phyloP scores from a whole-genome alignment of 2,329 filamentous ascomycete species.

The Rutstroemia sp. region DNA sequence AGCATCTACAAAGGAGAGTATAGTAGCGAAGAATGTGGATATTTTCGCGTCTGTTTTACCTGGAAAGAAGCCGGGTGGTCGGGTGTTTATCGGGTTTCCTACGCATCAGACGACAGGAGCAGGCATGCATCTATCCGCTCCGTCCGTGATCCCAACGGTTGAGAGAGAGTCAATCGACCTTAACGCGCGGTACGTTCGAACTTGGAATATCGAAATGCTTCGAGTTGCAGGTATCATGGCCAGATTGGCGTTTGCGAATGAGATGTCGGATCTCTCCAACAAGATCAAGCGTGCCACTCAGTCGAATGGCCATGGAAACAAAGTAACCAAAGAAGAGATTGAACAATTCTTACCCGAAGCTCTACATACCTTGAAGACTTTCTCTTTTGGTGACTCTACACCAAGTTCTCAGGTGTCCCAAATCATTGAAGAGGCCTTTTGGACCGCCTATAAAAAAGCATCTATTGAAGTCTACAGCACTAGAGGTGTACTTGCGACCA shows the following conservation, averaged over 20 bases:
- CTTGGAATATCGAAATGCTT: constrained; percentile 92
- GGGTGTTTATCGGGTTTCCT: constrained; percentile 95
- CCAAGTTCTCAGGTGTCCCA: constrained; percentile 77
- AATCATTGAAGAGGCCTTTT: constrained; percentile 91
- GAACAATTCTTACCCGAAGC: constrained; percentile 67
- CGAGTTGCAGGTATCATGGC: constrained; percentile 85
- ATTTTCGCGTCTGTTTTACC: constrained; percentile 89
- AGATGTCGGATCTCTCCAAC: constrained; percentile 69
- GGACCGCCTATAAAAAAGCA: constrained; percentile 78
- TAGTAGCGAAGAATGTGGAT: constrained; percentile 55
- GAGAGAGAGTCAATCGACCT: constrained; percentile 95
- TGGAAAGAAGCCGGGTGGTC: constrained; percentile 70
- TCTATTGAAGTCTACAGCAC: constrained; percentile 85
- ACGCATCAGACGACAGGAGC: constrained; percentile 95
- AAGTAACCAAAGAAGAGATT: constrained; percentile 57
- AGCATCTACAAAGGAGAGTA: constrained; percentile 39
- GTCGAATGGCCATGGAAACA: constrained; percentile 35
- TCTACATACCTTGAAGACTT: constrained; percentile 77
- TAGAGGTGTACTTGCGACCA: constrained; percentile 76
- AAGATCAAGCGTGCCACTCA: constrained; percentile 45
- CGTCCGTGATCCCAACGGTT: constrained; percentile 93
- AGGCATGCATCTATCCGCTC: constrained; percentile 89
- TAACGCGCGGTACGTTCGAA: constrained; percentile 89
- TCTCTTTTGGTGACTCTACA: constrained; percentile 83
- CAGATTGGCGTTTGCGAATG: constrained; percentile 77